These are phyloP conservation scores for Pythium plurisporium DNA, from an alignment of 352 stramenopile species.

Conservation along the genomic window DNA sequence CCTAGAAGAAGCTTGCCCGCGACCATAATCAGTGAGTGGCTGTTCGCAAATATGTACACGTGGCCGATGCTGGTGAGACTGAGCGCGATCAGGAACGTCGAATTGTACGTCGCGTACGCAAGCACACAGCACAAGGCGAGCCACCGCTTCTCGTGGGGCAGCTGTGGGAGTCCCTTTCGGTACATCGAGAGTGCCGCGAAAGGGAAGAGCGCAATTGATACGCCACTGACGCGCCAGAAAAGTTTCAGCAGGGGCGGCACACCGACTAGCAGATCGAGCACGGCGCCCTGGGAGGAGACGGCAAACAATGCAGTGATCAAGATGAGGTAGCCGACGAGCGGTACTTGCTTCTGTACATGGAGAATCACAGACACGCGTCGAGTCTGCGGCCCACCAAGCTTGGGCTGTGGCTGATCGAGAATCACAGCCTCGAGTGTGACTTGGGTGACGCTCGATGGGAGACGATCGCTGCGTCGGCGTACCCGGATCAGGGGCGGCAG, in stretches of 20 bases:
- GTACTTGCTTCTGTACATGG: slow-evolving; percentile 45
- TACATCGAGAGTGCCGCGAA: slow-evolving; percentile 27
- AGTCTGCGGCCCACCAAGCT: neutral
- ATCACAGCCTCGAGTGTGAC: slow-evolving; percentile 37
- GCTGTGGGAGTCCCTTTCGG: slow-evolving; percentile 18
- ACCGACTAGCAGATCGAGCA: slow-evolving; percentile 33
- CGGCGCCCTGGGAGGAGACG: slow-evolving; percentile 45
- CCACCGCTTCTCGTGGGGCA: slow-evolving; percentile 13
- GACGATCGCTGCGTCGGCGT: neutral
- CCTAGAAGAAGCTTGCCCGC: slow-evolving; percentile 38
- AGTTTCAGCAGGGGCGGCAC: slow-evolving; percentile 48
- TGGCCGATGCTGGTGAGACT: slow-evolving; percentile 49
- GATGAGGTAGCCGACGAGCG: slow-evolving; percentile 38
- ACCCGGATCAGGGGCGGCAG: neutral
- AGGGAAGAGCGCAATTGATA: slow-evolving; percentile 31
- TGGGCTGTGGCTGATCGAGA: neutral
- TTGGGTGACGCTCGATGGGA: slow-evolving; percentile 35
- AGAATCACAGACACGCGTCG: slow-evolving; percentile 30
- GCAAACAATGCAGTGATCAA: slow-evolving; percentile 32
- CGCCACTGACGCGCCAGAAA: slow-evolving; percentile 50
- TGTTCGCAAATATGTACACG: slow-evolving; percentile 56
- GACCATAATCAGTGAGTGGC: slow-evolving; percentile 53
- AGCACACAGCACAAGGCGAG: slow-evolving; percentile 25
- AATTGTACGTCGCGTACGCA: slow-evolving; percentile 41
- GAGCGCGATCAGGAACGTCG: slow-evolving; percentile 47